Evolutionary conservation across 768 basidiomycete genomes (phyloP).

Genomic region (Pholiota conissans): DNA sequence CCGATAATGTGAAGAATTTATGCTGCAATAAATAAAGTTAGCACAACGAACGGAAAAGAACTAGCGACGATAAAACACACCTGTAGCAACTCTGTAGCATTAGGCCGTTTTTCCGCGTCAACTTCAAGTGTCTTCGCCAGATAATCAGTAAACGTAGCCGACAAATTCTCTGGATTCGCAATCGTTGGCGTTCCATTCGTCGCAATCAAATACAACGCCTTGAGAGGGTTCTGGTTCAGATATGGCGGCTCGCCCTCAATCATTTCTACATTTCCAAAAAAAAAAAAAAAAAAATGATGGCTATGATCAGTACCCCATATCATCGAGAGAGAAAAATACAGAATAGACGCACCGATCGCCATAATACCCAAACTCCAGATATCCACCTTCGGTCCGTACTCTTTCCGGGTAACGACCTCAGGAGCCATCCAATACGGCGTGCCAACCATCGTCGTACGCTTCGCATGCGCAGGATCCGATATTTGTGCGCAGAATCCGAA

Average conservation of each 20-base stretch:
- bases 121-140: slow-evolving; percentile 88
- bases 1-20: slow-evolving; percentile 84
- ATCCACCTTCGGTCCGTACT: slow-evolving; percentile 98
- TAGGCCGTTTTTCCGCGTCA: slow-evolving; percentile 91
- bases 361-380: slow-evolving; percentile 98
- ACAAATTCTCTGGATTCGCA: slow-evolving; percentile 79
- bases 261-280: slow-evolving; percentile 93
- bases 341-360: slow-evolving; percentile 70
- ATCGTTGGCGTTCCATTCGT: slow-evolving; percentile 98
- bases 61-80: slow-evolving; percentile 36
- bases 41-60: slow-evolving; percentile 3
- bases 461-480: slow-evolving; percentile 83
- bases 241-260: slow-evolving; percentile 98
- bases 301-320: slow-evolving; percentile 3
- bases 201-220: slow-evolving; percentile 96
- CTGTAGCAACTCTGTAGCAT: slow-evolving; percentile 76
- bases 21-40: slow-evolving; percentile 47
- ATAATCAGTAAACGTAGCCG: slow-evolving; percentile 85
- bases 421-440: slow-evolving; percentile 99
- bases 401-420: slow-evolving; percentile 95
- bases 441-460: slow-evolving; percentile 97
- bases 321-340: background rate
- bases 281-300: no score
- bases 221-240: slow-evolving; percentile 93
- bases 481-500: slow-evolving; percentile 99